phyloP scores from a whole-genome alignment of 495 filamentous ascomycete genomes.

The Thermothielavioides terrestris region DNA sequence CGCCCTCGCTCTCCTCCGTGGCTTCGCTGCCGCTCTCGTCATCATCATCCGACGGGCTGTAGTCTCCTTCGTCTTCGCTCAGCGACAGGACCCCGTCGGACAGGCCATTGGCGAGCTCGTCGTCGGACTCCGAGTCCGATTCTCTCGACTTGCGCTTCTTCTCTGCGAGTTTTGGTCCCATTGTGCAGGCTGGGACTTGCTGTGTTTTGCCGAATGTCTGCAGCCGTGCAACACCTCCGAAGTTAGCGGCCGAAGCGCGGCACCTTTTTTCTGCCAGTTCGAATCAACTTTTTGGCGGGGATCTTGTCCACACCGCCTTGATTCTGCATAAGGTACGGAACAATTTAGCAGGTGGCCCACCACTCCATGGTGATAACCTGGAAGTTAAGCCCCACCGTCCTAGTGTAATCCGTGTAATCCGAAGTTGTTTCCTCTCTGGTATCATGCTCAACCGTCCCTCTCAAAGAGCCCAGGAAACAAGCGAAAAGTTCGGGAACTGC shows the following conservation, averaged over 20 bases:
- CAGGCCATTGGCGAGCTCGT: constrained; percentile 24
- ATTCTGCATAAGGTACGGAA: too few relatives aligned
- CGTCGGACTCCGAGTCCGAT: constrained; percentile 25
- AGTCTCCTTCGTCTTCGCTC: constrained; percentile 25
- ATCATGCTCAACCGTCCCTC: too few relatives aligned
- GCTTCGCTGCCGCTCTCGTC: constrained; percentile 19
- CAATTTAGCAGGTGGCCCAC: too few relatives aligned
- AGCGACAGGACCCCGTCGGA: constrained; percentile 29
- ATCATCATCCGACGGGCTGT: constrained; percentile 11
- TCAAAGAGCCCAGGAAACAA: too few relatives aligned
- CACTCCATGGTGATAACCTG: too few relatives aligned
- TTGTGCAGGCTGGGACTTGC: constrained; percentile 22
- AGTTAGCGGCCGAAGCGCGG: constrained; percentile 13
- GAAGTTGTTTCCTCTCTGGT: too few relatives aligned
- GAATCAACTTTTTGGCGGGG: constrained; percentile 16
- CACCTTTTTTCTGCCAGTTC: constrained; percentile 27
- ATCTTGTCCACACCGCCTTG: constrained; percentile 18
- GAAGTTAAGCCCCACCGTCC: too few relatives aligned
- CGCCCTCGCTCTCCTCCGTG: constrained; percentile 9
- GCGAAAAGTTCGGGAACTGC: too few relatives aligned
- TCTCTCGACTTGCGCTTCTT: constrained; percentile 39
- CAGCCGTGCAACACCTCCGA: neutral
- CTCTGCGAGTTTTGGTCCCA: constrained; percentile 30
- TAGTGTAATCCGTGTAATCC: too few relatives aligned
- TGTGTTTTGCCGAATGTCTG: constrained; percentile 1